Conservation (phyloP, 768 basidiomycete species). For the Termitomyces sp. region DNA sequence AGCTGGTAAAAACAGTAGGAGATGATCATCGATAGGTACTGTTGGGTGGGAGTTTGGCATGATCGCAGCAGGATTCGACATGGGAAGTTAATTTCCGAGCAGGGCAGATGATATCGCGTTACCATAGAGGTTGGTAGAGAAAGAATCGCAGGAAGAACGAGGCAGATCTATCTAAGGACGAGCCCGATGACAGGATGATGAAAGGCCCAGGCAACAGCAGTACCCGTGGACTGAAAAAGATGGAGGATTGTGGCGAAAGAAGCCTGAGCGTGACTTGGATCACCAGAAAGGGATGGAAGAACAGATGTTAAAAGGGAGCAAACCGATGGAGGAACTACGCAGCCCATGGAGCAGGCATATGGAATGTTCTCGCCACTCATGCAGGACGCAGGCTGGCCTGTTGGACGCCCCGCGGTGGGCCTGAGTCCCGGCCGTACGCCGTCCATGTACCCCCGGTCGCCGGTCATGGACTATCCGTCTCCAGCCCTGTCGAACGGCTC, state of each 20-base stretch:
- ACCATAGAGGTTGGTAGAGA: neutral
- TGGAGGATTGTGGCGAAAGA: slow-evolving; percentile 5
- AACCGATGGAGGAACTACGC: slow-evolving; percentile 9
- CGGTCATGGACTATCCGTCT: slow-evolving; percentile 32
- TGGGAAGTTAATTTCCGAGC: slow-evolving; percentile 31
- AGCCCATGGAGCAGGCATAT: slow-evolving; percentile 4
- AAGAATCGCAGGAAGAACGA: neutral
- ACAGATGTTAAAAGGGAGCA: slow-evolving; percentile 14
- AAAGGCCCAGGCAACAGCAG: neutral
- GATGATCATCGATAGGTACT: slow-evolving; percentile 13
- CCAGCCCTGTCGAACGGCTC: slow-evolving; percentile 34
- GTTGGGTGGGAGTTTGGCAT: slow-evolving; percentile 6
- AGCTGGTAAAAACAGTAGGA: neutral
- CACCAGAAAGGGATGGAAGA: slow-evolving; percentile 10
- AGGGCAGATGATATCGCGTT: slow-evolving; percentile 6
- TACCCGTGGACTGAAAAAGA: neutral
- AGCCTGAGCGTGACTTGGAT: neutral
- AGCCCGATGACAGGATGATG: neutral
- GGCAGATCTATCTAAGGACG: slow-evolving; percentile 1
- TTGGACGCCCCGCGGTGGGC: slow-evolving; percentile 12
- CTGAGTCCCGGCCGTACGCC: slow-evolving; percentile 2
- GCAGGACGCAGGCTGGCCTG: slow-evolving; percentile 17
- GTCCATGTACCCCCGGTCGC: slow-evolving; percentile 17
- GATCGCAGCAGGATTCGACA: slow-evolving; percentile 16
- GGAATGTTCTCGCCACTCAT: neutral